Conservation (phyloP, 768 basidiomycete species). For the Filobasidium floriforme region DNA sequence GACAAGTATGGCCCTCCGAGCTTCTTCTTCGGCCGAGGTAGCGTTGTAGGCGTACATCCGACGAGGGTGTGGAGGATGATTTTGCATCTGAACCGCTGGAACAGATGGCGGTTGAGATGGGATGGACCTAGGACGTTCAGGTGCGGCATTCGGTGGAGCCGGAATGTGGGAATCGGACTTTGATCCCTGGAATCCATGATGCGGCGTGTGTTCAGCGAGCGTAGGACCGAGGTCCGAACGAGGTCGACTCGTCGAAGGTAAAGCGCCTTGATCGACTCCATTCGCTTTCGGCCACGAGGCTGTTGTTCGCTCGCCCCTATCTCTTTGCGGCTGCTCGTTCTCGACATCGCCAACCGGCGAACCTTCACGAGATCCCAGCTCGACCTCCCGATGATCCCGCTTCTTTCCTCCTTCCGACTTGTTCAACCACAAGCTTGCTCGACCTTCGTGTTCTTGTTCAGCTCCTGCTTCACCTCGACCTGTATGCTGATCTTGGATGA, state of each 20-base stretch:
- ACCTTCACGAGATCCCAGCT: background rate
- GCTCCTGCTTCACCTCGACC: background rate
- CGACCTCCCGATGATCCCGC: background rate
- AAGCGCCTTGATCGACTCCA: too few relatives aligned
- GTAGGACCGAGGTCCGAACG: too few relatives aligned
- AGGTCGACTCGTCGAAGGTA: too few relatives aligned
- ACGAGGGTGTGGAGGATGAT: background rate
- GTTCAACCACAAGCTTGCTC: too few relatives aligned
- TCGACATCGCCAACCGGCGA: too few relatives aligned
- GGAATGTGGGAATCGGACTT: background rate
- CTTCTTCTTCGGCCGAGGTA: slow-evolving; percentile 10
- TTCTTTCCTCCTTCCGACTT: background rate
- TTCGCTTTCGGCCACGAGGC: too few relatives aligned
- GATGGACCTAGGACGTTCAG: too few relatives aligned
- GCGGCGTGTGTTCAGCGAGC: background rate
- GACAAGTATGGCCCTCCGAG: background rate
- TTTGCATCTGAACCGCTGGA: background rate
- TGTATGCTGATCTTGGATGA: background rate
- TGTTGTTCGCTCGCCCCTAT: too few relatives aligned
- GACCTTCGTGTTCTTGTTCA: background rate
- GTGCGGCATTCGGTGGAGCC: background rate
- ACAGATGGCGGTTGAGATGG: too few relatives aligned
- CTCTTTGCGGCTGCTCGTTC: too few relatives aligned
- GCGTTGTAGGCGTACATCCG: slow-evolving; percentile 13
- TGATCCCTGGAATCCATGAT: background rate